Evolutionary conservation across 345 rosid species (phyloP).

Genomic region (Angophora floribunda): DNA sequence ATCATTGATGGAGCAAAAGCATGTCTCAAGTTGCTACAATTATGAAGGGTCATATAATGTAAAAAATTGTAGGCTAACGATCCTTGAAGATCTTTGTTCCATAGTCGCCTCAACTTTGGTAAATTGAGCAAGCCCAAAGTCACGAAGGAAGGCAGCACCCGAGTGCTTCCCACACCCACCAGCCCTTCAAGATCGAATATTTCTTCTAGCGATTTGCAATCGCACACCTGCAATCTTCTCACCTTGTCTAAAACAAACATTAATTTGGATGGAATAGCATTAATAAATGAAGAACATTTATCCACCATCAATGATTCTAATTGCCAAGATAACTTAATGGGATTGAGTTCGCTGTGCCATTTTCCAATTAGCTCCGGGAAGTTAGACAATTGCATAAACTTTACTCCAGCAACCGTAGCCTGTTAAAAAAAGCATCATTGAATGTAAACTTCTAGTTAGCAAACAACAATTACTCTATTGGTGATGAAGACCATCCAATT

Average conservation of each 20-base stretch:
- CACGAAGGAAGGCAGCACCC: accelerated
- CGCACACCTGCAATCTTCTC: accelerated
- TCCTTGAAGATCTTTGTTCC: not conserved
- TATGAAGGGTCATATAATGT: too few relatives aligned
- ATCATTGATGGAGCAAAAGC: not conserved
- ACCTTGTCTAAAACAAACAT: not conserved
- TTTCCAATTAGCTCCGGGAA: not conserved
- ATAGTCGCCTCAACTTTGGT: not conserved
- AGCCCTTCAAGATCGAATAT: not conserved
- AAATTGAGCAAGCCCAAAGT: accelerated
- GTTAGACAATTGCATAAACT: not conserved
- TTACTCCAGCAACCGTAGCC: not conserved
- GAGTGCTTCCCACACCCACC: accelerated
- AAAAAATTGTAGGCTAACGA: too few relatives aligned
- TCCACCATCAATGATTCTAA: accelerated
- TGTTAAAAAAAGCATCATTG: accelerated
- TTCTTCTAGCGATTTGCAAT: not conserved
- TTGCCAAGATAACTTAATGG: not conserved
- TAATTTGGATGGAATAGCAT: not conserved
- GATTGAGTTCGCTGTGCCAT: not conserved
- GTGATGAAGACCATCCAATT: not conserved
- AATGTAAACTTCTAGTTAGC: not conserved
- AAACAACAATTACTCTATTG: accelerated
- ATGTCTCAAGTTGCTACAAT: not conserved
- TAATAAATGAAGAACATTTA: not conserved